phyloP scores from a whole-genome alignment of 192 early-diverging fungal genomes.

The Phlyctochytrium bullatum region DNA sequence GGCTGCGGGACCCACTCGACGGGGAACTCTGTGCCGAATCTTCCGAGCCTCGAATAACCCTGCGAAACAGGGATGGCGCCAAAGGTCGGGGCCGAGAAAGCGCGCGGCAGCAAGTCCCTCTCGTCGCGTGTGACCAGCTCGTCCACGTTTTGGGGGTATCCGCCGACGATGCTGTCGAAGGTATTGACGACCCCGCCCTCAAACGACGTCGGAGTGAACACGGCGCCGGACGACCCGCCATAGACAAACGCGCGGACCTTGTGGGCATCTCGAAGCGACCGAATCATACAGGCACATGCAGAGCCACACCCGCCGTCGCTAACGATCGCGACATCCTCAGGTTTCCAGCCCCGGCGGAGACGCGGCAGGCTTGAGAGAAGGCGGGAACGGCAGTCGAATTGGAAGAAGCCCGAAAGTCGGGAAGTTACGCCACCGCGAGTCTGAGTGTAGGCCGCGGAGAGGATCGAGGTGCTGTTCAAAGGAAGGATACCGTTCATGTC shows the following conservation, averaged over 20 bases:
- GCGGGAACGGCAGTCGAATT: not conserved
- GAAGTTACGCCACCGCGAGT: not conserved
- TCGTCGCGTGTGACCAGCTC: not conserved
- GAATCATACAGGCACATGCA: not conserved
- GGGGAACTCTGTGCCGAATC: not conserved
- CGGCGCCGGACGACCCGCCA: not conserved
- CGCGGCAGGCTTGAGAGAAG: not conserved
- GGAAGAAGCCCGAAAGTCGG: not conserved
- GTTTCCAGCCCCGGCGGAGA: not conserved
- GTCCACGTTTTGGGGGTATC: not conserved
- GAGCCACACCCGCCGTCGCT: not conserved
- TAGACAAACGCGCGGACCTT: constrained; percentile 4
- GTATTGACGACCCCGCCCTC: not conserved
- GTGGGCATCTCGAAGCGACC: not conserved
- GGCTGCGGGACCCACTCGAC: not conserved
- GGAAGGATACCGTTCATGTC: not conserved
- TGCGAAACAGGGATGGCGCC: not conserved
- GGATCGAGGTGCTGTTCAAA: not conserved
- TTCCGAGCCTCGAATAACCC: not conserved
- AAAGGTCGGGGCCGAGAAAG: not conserved
- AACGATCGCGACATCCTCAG: not conserved
- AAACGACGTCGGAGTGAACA: not conserved
- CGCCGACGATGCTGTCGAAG: not conserved
- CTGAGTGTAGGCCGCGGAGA: not conserved
- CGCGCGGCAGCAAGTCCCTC: not conserved